A percentile compares a stretch with the other conserved stretches of the same genome.
Conservation (phyloP, 257 asterid genomes). For the Petunia axillaris region DNA sequence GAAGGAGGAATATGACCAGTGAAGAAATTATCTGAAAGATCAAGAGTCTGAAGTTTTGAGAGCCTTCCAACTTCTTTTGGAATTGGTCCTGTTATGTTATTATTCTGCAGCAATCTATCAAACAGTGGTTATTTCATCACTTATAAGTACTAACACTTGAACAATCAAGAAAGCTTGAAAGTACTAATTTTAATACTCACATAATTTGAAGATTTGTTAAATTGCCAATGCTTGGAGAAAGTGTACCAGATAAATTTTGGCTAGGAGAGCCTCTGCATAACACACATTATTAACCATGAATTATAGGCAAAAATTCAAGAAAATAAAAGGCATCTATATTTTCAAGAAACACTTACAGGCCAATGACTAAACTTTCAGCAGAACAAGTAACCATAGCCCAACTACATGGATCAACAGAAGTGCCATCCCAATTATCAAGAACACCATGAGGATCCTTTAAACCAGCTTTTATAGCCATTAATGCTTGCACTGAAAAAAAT, state of each 20-base stretch:
- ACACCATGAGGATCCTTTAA: constrained; percentile 92
- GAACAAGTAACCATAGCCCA: constrained; percentile 99
- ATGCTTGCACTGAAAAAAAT: constrained; percentile 78
- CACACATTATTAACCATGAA: constrained; percentile 20
- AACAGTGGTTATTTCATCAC: constrained; percentile 1
- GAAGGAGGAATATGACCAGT: constrained; percentile 71
- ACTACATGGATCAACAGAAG: constrained; percentile 98
- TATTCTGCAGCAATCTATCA: constrained; percentile 84
- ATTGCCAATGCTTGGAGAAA: constrained; percentile 90
- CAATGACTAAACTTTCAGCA: constrained; percentile 76
- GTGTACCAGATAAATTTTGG: constrained; percentile 81
- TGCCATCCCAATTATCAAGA: constrained; percentile 96
- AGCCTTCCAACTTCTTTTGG: constrained; percentile 80
- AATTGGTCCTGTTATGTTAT: constrained; percentile 76
- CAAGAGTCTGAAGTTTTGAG: constrained; percentile 81
- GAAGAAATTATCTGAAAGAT: constrained; percentile 77
- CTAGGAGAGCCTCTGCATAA: constrained; percentile 96
- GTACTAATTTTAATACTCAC: constrained; percentile 47
- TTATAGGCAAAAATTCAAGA: neutral
- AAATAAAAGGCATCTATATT: neutral
- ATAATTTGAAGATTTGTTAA: constrained; percentile 85
- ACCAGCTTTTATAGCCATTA: constrained; percentile 73
- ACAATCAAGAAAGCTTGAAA: constrained; percentile 13
- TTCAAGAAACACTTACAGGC: constrained; percentile 67
- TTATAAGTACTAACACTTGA: constrained; percentile 18